These are phyloP conservation scores for Solanum lignicaule DNA, from an alignment of 257 asterid genomes.

Conservation along the genomic window DNA sequence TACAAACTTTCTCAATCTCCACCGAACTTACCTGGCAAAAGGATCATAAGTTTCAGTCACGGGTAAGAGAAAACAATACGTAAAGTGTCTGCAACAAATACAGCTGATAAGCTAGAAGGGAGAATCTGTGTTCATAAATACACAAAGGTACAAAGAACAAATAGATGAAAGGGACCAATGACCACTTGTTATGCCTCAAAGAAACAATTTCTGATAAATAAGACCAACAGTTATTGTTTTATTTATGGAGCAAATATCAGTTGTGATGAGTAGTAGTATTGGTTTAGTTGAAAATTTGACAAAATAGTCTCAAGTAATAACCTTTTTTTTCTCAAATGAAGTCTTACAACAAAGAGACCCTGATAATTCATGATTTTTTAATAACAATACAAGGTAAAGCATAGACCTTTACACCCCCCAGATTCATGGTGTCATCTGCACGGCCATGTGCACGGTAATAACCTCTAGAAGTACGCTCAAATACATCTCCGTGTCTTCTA, in stretches of 20 bases:
- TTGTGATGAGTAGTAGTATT: neutral
- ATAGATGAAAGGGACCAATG: neutral
- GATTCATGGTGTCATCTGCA: conserved; percentile 97
- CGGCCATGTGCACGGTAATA: conserved; percentile 96
- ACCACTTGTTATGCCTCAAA: neutral
- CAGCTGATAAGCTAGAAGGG: neutral
- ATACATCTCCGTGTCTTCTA: conserved; percentile 94
- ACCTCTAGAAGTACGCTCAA: conserved; percentile 74
- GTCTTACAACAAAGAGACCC: neutral
- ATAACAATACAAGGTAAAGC: neutral
- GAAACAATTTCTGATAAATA: neutral
- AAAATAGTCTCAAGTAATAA: neutral
- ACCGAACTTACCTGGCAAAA: conserved; percentile 75
- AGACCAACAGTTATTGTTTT: neutral
- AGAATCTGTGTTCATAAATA: neutral
- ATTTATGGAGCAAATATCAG: neutral
- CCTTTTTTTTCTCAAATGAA: neutral
- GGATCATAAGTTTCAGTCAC: neutral
- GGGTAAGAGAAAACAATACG: neutral
- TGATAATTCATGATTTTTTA: neutral
- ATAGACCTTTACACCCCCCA: conserved; percentile 92
- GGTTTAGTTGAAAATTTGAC: neutral
- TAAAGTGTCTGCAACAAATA: neutral
- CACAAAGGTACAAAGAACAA: neutral
- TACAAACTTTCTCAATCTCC: conserved; percentile 91